Conservation (phyloP, 2,329 filamentous ascomycete species). For the Calcarisporium arbuscula region DNA sequence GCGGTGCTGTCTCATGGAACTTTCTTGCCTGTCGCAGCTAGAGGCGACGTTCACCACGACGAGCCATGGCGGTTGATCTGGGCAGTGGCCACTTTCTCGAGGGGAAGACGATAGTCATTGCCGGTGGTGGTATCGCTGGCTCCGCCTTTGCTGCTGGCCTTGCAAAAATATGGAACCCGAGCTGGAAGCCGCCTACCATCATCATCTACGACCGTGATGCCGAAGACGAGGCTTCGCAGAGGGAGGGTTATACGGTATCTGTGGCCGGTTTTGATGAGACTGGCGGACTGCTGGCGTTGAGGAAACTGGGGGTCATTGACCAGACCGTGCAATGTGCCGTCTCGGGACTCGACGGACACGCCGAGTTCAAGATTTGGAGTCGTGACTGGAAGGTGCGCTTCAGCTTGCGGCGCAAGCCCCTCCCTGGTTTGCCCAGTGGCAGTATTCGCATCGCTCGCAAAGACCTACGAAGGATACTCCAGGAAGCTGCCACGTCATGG, state of each 20-base stretch:
- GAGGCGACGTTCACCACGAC: no score
- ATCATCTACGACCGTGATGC: conserved; percentile 30
- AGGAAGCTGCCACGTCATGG: conserved; percentile 16
- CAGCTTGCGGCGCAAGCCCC: conserved; percentile 22
- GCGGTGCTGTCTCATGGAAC: no score
- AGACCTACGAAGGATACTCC: conserved; percentile 26
- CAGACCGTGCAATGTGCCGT: conserved; percentile 20
- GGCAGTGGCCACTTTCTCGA: conserved; percentile 19
- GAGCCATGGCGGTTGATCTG: no score
- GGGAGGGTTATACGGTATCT: conserved; percentile 27
- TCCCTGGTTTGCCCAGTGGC: conserved; percentile 26
- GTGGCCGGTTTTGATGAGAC: conserved; percentile 21
- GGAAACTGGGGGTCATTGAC: conserved; percentile 27
- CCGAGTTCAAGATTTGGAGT: conserved; percentile 35
- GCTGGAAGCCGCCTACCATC: conserved; percentile 19
- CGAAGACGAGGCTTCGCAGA: conserved; percentile 14
- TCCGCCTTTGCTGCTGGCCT: conserved; percentile 31
- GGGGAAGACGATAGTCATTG: conserved; percentile 29
- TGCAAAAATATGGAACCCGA: conserved; percentile 25
- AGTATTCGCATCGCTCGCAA: conserved; percentile 31
- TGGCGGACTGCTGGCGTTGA: conserved; percentile 25
- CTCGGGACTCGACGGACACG: conserved; percentile 20
- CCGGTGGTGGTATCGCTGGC: conserved; percentile 32
- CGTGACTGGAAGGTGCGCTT: conserved; percentile 26
- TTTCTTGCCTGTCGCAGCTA: no score